These are phyloP conservation scores for Saturnispora zaruensis DNA, from an alignment of 805 yeast genomes.

Conservation along the genomic window DNA sequence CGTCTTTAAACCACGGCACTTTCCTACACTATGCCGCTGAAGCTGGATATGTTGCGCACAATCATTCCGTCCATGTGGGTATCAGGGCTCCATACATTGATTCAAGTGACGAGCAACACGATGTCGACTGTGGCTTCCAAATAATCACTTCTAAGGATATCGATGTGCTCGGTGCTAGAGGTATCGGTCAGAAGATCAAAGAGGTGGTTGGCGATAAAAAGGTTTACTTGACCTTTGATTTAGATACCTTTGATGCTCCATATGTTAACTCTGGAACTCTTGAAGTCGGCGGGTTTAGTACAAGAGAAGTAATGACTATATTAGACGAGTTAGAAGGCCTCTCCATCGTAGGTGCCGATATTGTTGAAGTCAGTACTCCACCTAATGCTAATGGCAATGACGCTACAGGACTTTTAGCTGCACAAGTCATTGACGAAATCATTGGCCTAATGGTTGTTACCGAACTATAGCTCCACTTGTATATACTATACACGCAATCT, in stretches of 20 bases:
- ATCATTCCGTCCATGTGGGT: conserved; percentile 52
- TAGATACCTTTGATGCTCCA: conserved; percentile 63
- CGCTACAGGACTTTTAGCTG: conserved; percentile 55
- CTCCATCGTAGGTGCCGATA: conserved; percentile 63
- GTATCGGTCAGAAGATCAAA: conserved; percentile 31
- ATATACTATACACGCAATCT: background rate
- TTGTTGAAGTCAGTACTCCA: conserved; percentile 61
- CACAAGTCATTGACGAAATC: conserved; percentile 49
- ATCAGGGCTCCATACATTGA: conserved; percentile 52
- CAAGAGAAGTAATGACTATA: conserved; percentile 53
- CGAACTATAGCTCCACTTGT: conserved; percentile 10
- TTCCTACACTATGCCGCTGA: conserved; percentile 64
- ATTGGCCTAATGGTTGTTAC: conserved; percentile 38
- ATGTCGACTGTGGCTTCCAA: conserved; percentile 41
- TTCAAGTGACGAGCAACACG: conserved; percentile 33
- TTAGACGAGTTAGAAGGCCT: conserved; percentile 53
- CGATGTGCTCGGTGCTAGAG: conserved; percentile 32
- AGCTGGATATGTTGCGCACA: conserved; percentile 45
- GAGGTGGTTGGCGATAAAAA: conserved; percentile 31
- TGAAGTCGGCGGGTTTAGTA: conserved; percentile 66
- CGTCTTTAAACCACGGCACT: conserved; percentile 54
- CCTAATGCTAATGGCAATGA: conserved; percentile 55
- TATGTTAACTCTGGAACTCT: conserved; percentile 80
- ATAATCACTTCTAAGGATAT: conserved; percentile 40
- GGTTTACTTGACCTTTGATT: conserved; percentile 40